phyloP scores from a whole-genome alignment of 2,329 filamentous ascomycete genomes.

The Biscogniauxia sp. region DNA sequence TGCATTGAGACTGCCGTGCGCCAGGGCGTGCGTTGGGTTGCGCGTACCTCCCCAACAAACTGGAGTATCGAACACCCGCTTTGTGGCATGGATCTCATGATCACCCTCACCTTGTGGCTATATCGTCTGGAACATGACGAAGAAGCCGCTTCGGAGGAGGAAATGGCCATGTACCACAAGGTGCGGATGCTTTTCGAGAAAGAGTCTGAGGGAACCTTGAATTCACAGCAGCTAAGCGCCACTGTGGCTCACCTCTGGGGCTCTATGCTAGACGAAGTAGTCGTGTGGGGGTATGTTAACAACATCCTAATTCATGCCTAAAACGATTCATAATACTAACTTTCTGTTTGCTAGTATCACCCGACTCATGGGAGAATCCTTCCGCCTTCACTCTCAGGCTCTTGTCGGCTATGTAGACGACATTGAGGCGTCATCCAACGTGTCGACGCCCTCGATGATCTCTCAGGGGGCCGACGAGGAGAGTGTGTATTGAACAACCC shows the following conservation, averaged over 20 bases:
- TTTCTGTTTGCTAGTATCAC: slow-evolving; percentile 61
- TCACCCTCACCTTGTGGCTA: slow-evolving; percentile 95
- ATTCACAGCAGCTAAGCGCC: slow-evolving; percentile 79
- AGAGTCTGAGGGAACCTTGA: slow-evolving; percentile 79
- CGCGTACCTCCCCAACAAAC: slow-evolving; percentile 95
- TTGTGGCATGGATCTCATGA: slow-evolving; percentile 94
- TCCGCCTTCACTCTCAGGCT: slow-evolving; percentile 94
- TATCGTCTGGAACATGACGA: slow-evolving; percentile 99
- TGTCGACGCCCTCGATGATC: slow-evolving; percentile 69
- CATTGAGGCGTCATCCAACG: slow-evolving; percentile 65
- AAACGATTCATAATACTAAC: slow-evolving; percentile 78
- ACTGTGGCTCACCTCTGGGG: slow-evolving; percentile 94
- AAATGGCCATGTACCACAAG: slow-evolving; percentile 88
- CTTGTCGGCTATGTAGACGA: slow-evolving; percentile 93
- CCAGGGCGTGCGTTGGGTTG: slow-evolving; percentile 95
- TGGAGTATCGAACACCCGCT: slow-evolving; percentile 99
- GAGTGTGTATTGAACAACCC: slow-evolving; percentile 64
- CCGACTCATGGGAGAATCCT: slow-evolving; percentile 95
- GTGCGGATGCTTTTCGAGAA: slow-evolving; percentile 87
- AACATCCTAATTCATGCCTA: slow-evolving; percentile 59
- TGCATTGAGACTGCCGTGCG: slow-evolving; percentile 94
- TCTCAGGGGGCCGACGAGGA: slow-evolving; percentile 70
- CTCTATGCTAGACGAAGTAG: slow-evolving; percentile 96
- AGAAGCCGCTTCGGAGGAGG: slow-evolving; percentile 80
- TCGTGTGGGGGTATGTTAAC: slow-evolving; percentile 94